phyloP scores from a whole-genome alignment of 148 eudicot species.

The Heliosperma pusillum region DNA sequence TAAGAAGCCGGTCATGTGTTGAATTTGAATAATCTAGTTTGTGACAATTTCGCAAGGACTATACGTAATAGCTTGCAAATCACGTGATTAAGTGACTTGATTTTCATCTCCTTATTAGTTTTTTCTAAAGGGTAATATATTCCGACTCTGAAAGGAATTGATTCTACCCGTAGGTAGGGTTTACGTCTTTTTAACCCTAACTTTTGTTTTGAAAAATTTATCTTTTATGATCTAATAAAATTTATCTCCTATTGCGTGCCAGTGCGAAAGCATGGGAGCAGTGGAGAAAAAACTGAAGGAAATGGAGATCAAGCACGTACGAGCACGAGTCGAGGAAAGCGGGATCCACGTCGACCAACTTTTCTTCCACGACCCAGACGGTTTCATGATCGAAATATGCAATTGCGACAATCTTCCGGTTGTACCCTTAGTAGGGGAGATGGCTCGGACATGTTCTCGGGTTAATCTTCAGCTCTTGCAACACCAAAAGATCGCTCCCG shows the following conservation, averaged over 20 bases:
- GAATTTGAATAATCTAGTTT: no score
- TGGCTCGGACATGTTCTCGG: conserved; percentile 59
- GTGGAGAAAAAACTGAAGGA: conserved; percentile 80
- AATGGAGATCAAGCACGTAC: conserved; percentile 50
- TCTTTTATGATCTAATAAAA: no score
- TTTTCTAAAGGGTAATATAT: no score
- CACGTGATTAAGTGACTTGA: no score
- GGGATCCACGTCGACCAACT: conserved; percentile 76
- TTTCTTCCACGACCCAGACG: conserved; percentile 90
- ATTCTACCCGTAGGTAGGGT: no score
- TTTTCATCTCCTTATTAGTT: no score
- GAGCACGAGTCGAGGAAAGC: conserved; percentile 69
- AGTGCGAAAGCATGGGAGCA: conserved; percentile 90
- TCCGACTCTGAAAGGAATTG: no score
- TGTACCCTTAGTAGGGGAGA: conserved; percentile 55
- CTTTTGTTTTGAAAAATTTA: no score
- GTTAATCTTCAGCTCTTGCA: conserved; percentile 39
- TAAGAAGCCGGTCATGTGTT: no score
- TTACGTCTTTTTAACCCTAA: no score
- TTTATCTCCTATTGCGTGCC: background rate
- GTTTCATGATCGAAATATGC: conserved; percentile 92
- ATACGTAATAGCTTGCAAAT: no score
- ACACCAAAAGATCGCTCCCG: conserved; percentile 33
- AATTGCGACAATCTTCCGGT: conserved; percentile 78
- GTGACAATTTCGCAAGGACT: no score